phyloP scores from a whole-genome alignment of 805 yeast species.

The Spencermartinsiella europaea region DNA sequence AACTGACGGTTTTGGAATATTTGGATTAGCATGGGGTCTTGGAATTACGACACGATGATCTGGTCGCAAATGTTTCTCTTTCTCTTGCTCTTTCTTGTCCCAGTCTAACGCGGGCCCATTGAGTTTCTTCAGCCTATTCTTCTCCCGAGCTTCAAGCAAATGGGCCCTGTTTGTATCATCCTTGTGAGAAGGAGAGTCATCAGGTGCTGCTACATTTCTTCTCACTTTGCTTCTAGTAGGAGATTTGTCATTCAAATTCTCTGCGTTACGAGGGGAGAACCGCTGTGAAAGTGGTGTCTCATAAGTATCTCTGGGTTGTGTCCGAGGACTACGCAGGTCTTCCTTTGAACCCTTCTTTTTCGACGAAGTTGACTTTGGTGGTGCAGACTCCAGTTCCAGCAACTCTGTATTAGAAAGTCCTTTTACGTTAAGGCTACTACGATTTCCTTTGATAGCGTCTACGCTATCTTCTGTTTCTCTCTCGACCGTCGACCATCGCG shows the following conservation, averaged over 20 bases:
- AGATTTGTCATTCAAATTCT: not conserved
- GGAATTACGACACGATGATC: not conserved
- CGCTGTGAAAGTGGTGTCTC: not conserved
- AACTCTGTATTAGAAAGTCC: no score
- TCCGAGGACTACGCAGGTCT: no score
- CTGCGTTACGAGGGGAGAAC: not conserved
- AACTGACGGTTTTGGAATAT: not conserved
- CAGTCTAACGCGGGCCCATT: constrained; percentile 7
- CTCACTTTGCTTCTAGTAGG: not conserved
- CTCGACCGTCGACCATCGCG: not conserved
- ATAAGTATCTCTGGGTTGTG: not conserved
- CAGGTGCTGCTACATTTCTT: not conserved
- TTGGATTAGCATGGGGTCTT: not conserved
- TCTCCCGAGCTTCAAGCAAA: constrained; percentile 7
- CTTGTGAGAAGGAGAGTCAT: not conserved
- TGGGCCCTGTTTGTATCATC: not conserved
- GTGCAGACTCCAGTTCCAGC: no score
- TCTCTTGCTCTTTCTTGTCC: constrained; percentile 2
- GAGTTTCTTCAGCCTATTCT: constrained; percentile 9
- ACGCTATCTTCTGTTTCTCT: no score
- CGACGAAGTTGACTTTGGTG: no score
- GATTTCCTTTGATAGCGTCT: no score
- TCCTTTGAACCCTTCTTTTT: no score
- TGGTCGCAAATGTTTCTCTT: no score
- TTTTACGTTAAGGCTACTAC: no score